Evolutionary conservation across 768 basidiomycete genomes (phyloP).

Genomic region (Agaricus sinodeliciosus): DNA sequence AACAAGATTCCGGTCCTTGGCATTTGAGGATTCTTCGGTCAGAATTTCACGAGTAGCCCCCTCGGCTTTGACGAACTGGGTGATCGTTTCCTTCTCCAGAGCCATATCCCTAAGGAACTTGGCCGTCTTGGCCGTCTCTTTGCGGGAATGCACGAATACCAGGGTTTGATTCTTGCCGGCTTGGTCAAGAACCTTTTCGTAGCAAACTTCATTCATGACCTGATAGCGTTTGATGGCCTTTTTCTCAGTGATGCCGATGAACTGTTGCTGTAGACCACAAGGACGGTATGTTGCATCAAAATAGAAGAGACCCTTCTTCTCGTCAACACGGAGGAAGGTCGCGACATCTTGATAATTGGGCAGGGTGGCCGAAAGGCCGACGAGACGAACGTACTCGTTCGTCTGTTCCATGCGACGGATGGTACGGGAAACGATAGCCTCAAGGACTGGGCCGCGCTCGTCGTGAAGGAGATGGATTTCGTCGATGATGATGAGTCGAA

Average conservation of each 20-base stretch:
- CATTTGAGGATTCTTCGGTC: slow-evolving; percentile 73
- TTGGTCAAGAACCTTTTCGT: slow-evolving; percentile 97
- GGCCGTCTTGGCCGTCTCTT: slow-evolving; percentile 97
- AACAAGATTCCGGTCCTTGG: slow-evolving; percentile 75
- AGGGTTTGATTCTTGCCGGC: slow-evolving; percentile 82
- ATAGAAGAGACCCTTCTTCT: slow-evolving; percentile 89
- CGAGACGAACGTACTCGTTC: slow-evolving; percentile 83
- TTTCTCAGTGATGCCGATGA: slow-evolving; percentile 97
- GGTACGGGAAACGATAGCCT: slow-evolving; percentile 84
- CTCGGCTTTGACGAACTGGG: slow-evolving; percentile 92
- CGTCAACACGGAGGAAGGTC: slow-evolving; percentile 92
- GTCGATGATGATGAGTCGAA: slow-evolving; percentile 94
- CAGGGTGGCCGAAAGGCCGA: slow-evolving; percentile 94
- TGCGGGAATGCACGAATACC: slow-evolving; percentile 97
- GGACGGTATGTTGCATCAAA: slow-evolving; percentile 94
- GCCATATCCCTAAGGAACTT: slow-evolving; percentile 92
- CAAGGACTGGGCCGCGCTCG: slow-evolving; percentile 95
- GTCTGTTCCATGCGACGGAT: slow-evolving; percentile 95
- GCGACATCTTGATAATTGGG: slow-evolving; percentile 99
- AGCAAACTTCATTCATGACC: slow-evolving; percentile 97
- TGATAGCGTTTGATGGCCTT: slow-evolving; percentile 99
- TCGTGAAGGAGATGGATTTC: slow-evolving; percentile 97
- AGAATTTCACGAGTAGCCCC: slow-evolving; percentile 89
- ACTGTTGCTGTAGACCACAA: slow-evolving; percentile 93
- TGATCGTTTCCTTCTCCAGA: slow-evolving; percentile 93